phyloP scores from a whole-genome alignment of 2,329 filamentous ascomycete species.

The Xylariaceae sp. region DNA sequence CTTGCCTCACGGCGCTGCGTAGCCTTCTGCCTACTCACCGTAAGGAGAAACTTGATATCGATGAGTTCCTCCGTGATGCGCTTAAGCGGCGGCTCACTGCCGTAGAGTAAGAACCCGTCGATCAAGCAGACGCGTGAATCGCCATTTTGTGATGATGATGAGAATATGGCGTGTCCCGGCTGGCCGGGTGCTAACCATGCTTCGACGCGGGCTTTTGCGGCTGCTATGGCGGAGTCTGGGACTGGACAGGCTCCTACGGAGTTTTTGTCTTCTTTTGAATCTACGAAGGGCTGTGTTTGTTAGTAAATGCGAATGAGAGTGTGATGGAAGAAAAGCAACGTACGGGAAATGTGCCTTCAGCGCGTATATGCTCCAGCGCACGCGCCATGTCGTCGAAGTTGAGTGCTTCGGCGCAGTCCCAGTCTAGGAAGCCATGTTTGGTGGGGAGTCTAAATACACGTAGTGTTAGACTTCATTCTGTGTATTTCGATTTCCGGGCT shows the following conservation, averaged over 20 bases:
- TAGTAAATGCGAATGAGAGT: background rate
- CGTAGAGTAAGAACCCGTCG: constrained; percentile 86
- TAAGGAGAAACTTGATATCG: constrained; percentile 76
- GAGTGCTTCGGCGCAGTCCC: constrained; percentile 84
- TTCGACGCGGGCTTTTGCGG: constrained; percentile 47
- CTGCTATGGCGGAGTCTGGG: constrained; percentile 43
- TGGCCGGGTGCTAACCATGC: constrained; percentile 45
- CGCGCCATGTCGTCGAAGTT: constrained; percentile 66
- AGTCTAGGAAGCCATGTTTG: constrained; percentile 70
- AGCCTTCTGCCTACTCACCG: constrained; percentile 62
- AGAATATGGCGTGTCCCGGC: constrained; percentile 37
- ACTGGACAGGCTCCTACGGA: constrained; percentile 56
- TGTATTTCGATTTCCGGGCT: background rate
- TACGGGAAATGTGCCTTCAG: constrained; percentile 64
- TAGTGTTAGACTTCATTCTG: background rate
- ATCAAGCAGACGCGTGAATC: constrained; percentile 64
- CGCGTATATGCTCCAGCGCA: constrained; percentile 67
- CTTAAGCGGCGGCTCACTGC: constrained; percentile 36
- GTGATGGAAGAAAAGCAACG: constrained; percentile 28
- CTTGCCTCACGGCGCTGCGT: constrained; percentile 65
- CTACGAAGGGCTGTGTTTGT: constrained; percentile 42
- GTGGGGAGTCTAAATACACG: constrained; percentile 47
- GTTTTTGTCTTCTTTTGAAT: constrained; percentile 63
- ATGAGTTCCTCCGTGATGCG: constrained; percentile 55
- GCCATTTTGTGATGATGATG: constrained; percentile 23